Evolutionary conservation across 164 flowering plant genomes (phyloP), one percentile per base, ranked within the genome.

Genomic region (Umbilicus rupestris): DNA sequence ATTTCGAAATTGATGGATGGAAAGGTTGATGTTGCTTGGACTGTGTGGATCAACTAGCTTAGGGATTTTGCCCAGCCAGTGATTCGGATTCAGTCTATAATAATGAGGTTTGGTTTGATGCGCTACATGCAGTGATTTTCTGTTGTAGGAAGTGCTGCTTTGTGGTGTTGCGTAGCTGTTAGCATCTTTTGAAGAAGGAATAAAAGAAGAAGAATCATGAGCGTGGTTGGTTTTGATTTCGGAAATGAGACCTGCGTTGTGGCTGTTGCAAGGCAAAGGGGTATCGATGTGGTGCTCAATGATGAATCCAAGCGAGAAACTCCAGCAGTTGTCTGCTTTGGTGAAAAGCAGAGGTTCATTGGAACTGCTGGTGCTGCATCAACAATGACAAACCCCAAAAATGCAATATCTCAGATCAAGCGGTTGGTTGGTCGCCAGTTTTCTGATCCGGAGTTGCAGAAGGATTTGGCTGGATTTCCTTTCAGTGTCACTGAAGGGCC

Each of bases 321-420:
- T 24, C 98, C 98, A 1, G 90, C 98, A 7, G 47, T 92, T 60
- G 96, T 92, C 3, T 84, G 94, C 69, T 92, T 92, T 76, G 98
- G 97, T 11, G 98, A 90, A n/a, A 92, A 92, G 78, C 98, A 92
- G 76, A 73, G 97, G 42, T 90, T 92, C 68, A 83, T 92, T 73
- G 98, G 98, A 46, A 92, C 96, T 0, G 95, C 98, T 15, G 98
- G 98, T 0, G 98, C 98, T 64, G 91, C 98, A 9, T 79, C 96
- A 5, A 77, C 84, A 6, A 76, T 83, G 85, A 89, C 85, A 91
- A 92, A 92, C 68, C 95, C 91, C 4, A 92, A 87, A 72, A 92
- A 87, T 63, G 73, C 98, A 0, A 74, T 92, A 12, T 88, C 90
- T 7, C 98, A 92, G 76, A 82, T 92, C n/a, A 92, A 92, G 76